Evolutionary conservation across 1,284 basidiomycete genomes (phyloP).

Genomic region (Ceratorhiza oryzae-sativae): DNA sequence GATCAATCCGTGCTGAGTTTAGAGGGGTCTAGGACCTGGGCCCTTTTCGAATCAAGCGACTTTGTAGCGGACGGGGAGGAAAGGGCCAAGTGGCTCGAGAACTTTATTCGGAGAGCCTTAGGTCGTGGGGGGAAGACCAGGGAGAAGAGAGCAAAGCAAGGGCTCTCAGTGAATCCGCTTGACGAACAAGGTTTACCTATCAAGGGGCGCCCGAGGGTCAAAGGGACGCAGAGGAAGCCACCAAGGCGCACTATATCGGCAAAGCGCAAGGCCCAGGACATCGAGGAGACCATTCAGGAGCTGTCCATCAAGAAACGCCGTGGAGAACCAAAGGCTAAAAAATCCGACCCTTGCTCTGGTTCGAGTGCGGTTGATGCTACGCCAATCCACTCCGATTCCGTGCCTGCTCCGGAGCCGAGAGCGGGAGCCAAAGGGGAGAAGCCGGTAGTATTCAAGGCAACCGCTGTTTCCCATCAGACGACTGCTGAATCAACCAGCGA

Average conservation of each 20-base stretch:
- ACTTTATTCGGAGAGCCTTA: not conserved
- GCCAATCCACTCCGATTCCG: not conserved
- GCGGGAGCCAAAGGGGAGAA: not conserved
- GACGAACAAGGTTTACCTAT: conserved; percentile 46
- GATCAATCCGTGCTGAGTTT: conserved; percentile 14
- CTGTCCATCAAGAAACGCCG: conserved; percentile 50
- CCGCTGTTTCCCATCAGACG: too few relatives aligned
- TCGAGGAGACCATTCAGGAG: not conserved
- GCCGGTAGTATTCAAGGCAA: not conserved
- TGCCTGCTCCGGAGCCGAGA: not conserved
- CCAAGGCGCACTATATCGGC: not conserved
- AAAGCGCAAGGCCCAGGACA: conserved; percentile 17
- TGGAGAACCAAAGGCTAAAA: conserved; percentile 49
- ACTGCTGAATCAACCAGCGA: too few relatives aligned
- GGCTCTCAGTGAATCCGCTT: conserved; percentile 43
- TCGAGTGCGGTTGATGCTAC: not conserved
- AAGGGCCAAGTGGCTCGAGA: conserved; percentile 2
- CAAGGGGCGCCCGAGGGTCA: conserved; percentile 51
- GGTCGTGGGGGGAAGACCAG: conserved; percentile 44
- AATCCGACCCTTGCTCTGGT: not conserved
- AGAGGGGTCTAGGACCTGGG: conserved; percentile 30
- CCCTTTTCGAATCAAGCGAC: conserved; percentile 19
- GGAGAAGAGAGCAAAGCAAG: conserved; percentile 43
- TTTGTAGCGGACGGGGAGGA: conserved; percentile 17
- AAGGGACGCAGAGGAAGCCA: not conserved